These are phyloP conservation scores for Alopecurus myosuroides DNA, from an alignment of 176 grass and related monocot genomes.

Conservation along the genomic window DNA sequence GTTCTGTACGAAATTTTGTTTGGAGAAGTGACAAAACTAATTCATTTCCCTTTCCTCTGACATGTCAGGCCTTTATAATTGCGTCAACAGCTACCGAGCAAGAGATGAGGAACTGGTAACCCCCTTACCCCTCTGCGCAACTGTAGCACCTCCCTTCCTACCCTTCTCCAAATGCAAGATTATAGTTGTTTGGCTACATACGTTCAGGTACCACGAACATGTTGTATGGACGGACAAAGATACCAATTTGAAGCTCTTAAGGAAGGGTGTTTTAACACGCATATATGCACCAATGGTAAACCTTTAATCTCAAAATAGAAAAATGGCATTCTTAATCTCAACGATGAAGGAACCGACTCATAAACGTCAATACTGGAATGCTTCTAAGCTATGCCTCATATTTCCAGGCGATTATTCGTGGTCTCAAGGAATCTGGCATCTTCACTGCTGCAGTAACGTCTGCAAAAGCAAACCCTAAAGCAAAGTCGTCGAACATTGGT, in stretches of 20 bases:
- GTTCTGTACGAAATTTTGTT: neutral
- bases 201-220: slow-evolving; percentile 82
- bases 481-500: slow-evolving; percentile 28
- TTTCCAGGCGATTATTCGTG: slow-evolving; percentile 87
- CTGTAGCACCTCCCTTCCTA: neutral
- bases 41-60: neutral
- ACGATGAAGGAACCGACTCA: neutral
- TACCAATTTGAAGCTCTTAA: slow-evolving; percentile 80
- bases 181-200: neutral
- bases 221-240: slow-evolving; percentile 93
- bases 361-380: slow-evolving; percentile 9
- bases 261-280: slow-evolving; percentile 89
- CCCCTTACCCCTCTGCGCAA: neutral
- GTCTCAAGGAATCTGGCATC: slow-evolving; percentile 82
- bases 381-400: slow-evolving; percentile 11
- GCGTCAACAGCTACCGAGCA: slow-evolving; percentile 92
- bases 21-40: neutral
- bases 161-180: neutral
- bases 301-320: neutral
- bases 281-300: slow-evolving; percentile 97
- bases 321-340: neutral
- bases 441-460: slow-evolving; percentile 70
- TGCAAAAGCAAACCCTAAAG: slow-evolving; percentile 52
- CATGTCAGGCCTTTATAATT: slow-evolving; percentile 86
- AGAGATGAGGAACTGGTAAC: slow-evolving; percentile 92